A percentile compares a stretch with the other conserved stretches of the same genome.
Evolutionary conservation across 345 rosid species (phyloP).

Genomic region (Laguncularia racemosa): DNA sequence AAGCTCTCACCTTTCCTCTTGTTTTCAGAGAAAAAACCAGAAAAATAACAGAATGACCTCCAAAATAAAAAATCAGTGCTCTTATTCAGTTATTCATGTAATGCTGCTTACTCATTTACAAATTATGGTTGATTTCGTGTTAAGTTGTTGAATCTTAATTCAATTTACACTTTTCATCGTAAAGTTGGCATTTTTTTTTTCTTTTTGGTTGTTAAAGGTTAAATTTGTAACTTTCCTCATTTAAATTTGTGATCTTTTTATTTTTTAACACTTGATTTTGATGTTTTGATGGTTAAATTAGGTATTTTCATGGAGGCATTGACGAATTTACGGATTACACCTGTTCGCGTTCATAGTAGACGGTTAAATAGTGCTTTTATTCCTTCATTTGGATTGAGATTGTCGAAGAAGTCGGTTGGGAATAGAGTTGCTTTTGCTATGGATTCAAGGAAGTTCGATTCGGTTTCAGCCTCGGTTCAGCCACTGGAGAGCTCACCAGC

Average conservation of each 20-base stretch:
- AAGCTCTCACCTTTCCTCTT: no score
- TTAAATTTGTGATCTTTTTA: constrained; percentile 8
- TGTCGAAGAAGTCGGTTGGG: constrained; percentile 15
- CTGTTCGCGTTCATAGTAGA: constrained; percentile 23
- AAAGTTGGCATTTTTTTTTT: no score
- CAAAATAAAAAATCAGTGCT: no score
- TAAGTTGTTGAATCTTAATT: no score
- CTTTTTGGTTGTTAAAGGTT: background rate
- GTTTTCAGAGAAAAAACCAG: no score
- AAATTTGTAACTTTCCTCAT: background rate
- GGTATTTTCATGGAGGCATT: constrained; percentile 56
- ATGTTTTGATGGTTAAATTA: constrained; percentile 15
- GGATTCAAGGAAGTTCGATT: constrained; percentile 29
- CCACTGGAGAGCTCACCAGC: constrained; percentile 34
- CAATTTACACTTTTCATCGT: no score
- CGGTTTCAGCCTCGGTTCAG: constrained; percentile 45
- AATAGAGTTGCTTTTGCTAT: constrained; percentile 24
- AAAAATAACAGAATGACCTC: no score
- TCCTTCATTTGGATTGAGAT: constrained; percentile 22
- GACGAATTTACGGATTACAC: constrained; percentile 27
- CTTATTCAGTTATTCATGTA: no score
- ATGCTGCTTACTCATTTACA: no score
- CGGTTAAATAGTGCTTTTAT: constrained; percentile 17
- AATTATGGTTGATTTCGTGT: no score
- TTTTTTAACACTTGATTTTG: background rate